Percentiles rank a stretch among this genome's conserved stretches.
These are phyloP conservation scores for Fusarium albosuccineum DNA, from an alignment of 2,329 filamentous ascomycete genomes.

Conservation along the genomic window DNA sequence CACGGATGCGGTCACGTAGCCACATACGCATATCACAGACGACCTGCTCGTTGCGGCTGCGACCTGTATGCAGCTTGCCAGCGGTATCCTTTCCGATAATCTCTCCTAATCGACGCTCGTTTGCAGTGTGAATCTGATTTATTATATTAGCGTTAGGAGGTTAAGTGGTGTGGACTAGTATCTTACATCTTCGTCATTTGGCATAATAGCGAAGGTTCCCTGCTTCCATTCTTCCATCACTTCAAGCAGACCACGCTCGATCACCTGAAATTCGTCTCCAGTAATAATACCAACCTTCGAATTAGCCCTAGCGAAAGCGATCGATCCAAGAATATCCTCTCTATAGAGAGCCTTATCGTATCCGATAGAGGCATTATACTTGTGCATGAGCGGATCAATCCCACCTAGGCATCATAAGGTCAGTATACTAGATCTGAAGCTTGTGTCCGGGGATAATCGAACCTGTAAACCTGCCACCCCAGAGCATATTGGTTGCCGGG, in stretches of 20 bases:
- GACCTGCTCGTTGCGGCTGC: constrained; percentile 91
- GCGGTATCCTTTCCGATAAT: constrained; percentile 87
- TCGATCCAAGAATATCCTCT: constrained; percentile 83
- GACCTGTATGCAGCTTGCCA: constrained; percentile 90
- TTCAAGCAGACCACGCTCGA: constrained; percentile 77
- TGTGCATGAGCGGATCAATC: constrained; percentile 86
- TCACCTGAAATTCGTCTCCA: constrained; percentile 77
- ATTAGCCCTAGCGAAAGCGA: constrained; percentile 88
- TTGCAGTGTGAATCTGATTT: constrained; percentile 70
- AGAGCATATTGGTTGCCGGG: constrained; percentile 51
- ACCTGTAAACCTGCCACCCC: constrained; percentile 68
- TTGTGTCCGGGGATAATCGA: constrained; percentile 42
- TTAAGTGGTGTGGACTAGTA: constrained; percentile 12
- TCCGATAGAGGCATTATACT: constrained; percentile 83
- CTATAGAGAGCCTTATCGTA: constrained; percentile 85
- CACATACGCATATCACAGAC: constrained; percentile 92
- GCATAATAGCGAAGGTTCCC: constrained; percentile 65
- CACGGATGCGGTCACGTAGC: constrained; percentile 80
- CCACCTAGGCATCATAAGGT: constrained; percentile 55
- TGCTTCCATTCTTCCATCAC: constrained; percentile 68
- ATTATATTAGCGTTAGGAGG: constrained; percentile 33
- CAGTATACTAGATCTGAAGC: constrained; percentile 46
- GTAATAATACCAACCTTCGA: constrained; percentile 80
- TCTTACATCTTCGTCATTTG: constrained; percentile 66
- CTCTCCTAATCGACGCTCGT: constrained; percentile 81